These are phyloP conservation scores for Cladobotryum mycophilum DNA, from an alignment of 2,329 filamentous ascomycete genomes.

Conservation along the genomic window DNA sequence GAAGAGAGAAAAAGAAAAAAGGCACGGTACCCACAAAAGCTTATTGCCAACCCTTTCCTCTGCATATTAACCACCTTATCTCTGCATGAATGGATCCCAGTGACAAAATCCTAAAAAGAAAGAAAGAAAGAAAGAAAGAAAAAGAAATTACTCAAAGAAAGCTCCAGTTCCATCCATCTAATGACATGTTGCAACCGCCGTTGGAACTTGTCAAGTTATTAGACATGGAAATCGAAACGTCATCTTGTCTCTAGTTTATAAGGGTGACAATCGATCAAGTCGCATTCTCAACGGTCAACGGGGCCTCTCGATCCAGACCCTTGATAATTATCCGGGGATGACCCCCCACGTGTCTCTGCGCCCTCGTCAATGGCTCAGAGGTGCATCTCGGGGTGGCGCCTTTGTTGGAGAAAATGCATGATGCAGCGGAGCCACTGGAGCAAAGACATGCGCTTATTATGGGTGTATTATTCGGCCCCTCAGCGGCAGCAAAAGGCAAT, in stretches of 20 bases:
- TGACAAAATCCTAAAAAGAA: no score
- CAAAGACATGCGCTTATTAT: neutral
- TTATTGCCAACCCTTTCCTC: neutral
- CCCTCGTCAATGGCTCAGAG: neutral
- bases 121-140: no score
- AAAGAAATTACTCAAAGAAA: neutral
- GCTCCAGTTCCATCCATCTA: neutral
- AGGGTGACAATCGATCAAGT: neutral
- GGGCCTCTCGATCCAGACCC: neutral
- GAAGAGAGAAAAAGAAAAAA: no score
- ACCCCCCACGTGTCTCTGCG: neutral
- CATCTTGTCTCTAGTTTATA: neutral
- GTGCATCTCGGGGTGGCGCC: conserved; percentile 4
- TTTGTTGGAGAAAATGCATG: conserved; percentile 2
- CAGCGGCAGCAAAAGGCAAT: no score
- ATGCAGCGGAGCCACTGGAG: no score
- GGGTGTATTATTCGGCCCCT: neutral
- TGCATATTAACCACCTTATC: neutral
- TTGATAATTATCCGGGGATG: conserved; percentile 2
- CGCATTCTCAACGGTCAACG: neutral
- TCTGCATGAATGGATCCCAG: neutral
- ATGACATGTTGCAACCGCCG: no score
- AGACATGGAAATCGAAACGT: neutral
- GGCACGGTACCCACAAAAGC: neutral
- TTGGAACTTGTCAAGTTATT: no score